Conservation (phyloP, 2,329 filamentous ascomycete genomes). For the Neospermospora avenae region DNA sequence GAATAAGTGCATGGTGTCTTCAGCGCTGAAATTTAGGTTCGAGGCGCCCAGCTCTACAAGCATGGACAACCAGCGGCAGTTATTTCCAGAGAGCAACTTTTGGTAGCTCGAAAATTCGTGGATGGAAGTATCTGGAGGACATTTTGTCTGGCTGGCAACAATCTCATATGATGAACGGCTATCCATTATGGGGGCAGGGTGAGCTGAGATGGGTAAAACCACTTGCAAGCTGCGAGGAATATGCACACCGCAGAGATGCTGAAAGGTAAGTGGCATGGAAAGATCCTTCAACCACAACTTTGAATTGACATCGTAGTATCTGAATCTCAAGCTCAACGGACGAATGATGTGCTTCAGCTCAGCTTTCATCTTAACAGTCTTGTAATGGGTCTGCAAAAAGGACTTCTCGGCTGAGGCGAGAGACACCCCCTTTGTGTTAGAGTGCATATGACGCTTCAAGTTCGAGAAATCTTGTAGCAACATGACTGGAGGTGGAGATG, state of each 20-base stretch:
- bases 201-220: slow-evolving; percentile 15
- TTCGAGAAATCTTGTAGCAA: slow-evolving; percentile 24
- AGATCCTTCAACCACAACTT: slow-evolving; percentile 32
- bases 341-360: slow-evolving; percentile 27
- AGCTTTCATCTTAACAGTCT: slow-evolving; percentile 29
- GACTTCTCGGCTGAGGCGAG: slow-evolving; percentile 34
- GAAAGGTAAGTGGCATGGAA: slow-evolving; percentile 30
- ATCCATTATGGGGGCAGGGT: slow-evolving; percentile 21
- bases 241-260: slow-evolving; percentile 35
- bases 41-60: slow-evolving; percentile 48
- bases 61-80: slow-evolving; percentile 46
- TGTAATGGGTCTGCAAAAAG: slow-evolving; percentile 35
- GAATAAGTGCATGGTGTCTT: slow-evolving; percentile 48
- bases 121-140: slow-evolving; percentile 42
- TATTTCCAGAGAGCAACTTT: slow-evolving; percentile 40
- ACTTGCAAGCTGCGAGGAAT: slow-evolving; percentile 34
- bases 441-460: slow-evolving; percentile 19
- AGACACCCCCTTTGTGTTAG: slow-evolving; percentile 12
- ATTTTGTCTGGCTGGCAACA: slow-evolving; percentile 43
- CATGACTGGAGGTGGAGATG: slow-evolving; percentile 17
- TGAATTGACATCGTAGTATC: slow-evolving; percentile 31
- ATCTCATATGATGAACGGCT: slow-evolving; percentile 40
- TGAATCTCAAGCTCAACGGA: slow-evolving; percentile 30
- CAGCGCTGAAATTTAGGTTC: slow-evolving; percentile 57
- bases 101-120: slow-evolving; percentile 48